Evolutionary conservation across 176 grass and related monocot genomes (phyloP).

Genomic region (Avena eriantha): DNA sequence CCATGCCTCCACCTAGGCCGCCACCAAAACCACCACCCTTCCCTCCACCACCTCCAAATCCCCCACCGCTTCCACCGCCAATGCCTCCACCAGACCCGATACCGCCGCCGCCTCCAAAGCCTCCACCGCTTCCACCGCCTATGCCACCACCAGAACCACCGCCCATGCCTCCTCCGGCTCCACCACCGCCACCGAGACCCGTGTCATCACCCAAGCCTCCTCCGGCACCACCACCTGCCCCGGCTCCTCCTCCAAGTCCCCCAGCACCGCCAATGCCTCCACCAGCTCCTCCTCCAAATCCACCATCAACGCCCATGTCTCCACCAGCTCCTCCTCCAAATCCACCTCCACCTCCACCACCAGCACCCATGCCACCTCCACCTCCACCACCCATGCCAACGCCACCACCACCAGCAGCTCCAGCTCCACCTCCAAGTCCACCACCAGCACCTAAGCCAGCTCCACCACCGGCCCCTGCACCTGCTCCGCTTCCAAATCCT

Average conservation of each 20-base stretch:
- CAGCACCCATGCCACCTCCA: background rate
- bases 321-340: conserved; percentile 39
- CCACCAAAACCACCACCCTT: conserved; percentile 38
- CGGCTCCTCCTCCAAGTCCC: background rate
- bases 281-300: conserved; percentile 12
- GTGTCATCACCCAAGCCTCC: background rate
- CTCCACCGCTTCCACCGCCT: conserved; percentile 26
- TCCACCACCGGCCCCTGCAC: background rate
- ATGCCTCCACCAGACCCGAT: background rate
- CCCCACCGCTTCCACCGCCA: conserved; percentile 21
- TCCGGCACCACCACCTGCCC: background rate
- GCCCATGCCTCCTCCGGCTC: conserved; percentile 1
- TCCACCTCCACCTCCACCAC: background rate
- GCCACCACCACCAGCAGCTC: background rate
- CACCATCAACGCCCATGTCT: background rate
- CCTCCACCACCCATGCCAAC: conserved; percentile 13
- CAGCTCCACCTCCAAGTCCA: conserved; percentile 28
- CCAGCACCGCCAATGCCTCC: background rate
- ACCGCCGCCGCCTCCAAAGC: background rate
- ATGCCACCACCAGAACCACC: background rate
- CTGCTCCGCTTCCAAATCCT: conserved; percentile 29
- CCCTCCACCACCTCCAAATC: background rate
- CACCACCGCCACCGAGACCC: background rate
- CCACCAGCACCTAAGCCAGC: conserved; percentile 2
- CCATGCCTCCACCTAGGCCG: background rate